A percentile compares a stretch with the other conserved stretches of the same genome.
Conservation (phyloP, 257 asterid species). For the Salvia hispanica region DNA sequence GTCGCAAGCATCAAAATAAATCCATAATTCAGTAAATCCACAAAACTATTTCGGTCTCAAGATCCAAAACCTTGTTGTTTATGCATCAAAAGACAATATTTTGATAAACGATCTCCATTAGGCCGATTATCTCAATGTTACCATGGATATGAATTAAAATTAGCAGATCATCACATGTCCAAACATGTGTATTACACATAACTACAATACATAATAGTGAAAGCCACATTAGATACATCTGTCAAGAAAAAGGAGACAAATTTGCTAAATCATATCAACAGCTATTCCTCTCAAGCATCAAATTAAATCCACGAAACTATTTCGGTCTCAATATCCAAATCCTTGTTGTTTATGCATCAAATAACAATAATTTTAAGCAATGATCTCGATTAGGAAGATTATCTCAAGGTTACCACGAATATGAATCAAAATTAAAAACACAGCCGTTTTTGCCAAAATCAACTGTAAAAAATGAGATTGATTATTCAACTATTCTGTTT, state of each 20-base stretch:
- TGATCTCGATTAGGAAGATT: neutral
- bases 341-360: neutral
- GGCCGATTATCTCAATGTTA: neutral
- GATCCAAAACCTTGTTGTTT: conserved; percentile 3
- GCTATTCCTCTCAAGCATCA: neutral
- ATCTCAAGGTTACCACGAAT: neutral
- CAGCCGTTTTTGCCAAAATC: neutral
- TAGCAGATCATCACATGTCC: conserved; percentile 2
- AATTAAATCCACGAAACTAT: conserved; percentile 14
- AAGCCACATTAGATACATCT: neutral
- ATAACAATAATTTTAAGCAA: neutral
- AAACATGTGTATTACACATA: neutral
- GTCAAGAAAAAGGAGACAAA: conserved; percentile 17
- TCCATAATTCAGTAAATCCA: neutral
- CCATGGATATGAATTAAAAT: neutral
- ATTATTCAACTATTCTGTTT: neutral
- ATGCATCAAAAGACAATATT: conserved; percentile 1
- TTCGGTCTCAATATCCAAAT: conserved; percentile 8
- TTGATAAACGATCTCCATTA: neutral
- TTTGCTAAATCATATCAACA: neutral
- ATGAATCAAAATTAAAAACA: neutral
- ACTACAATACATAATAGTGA: conserved; percentile 7
- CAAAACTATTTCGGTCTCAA: conserved; percentile 16
- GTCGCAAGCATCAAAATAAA: neutral
- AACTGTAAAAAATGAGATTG: neutral